A percentile compares a stretch with the other conserved stretches of the same genome.
These are phyloP conservation scores for Gilbertella persicaria DNA, from an alignment of 371 early-diverging fungal genomes.

Conservation along the genomic window DNA sequence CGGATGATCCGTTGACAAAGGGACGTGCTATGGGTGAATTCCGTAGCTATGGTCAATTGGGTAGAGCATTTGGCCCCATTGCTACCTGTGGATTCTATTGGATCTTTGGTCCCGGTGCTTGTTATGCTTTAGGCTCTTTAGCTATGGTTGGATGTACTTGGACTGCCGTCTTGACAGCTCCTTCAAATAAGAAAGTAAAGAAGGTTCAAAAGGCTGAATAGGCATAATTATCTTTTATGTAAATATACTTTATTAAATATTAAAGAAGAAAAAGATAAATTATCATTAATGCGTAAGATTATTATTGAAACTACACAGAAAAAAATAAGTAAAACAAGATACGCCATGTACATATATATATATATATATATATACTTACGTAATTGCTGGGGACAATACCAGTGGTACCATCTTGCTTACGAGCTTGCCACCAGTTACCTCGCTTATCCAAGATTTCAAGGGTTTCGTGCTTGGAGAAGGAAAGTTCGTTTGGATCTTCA, in stretches of 20 bases:
- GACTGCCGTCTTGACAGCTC: conserved; percentile 13
- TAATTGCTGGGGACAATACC: conserved; percentile 97
- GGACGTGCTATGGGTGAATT: conserved; percentile 87
- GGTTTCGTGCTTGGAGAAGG: conserved; percentile 85
- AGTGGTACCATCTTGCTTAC: conserved; percentile 73
- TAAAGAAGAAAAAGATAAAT: neutral
- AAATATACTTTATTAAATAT: neutral
- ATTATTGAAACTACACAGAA: too few species aligned
- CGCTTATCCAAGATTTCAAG: conserved; percentile 86
- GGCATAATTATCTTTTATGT: neutral
- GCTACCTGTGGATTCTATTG: conserved; percentile 88
- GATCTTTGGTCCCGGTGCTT: conserved; percentile 72
- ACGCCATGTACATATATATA: too few species aligned
- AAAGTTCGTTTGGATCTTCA: conserved; percentile 91
- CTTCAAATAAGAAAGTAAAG: neutral
- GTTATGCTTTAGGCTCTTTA: conserved; percentile 49
- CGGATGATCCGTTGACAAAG: conserved; percentile 41
- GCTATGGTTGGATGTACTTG: conserved; percentile 31
- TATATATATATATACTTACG: conserved; percentile 29
- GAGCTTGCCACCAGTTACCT: conserved; percentile 97
- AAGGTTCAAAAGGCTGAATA: conserved; percentile 7
- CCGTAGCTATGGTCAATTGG: conserved; percentile 90
- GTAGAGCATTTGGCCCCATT: conserved; percentile 89
- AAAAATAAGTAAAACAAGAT: too few species aligned
- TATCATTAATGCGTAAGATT: too few species aligned